Evolutionary conservation across 73 alveolate species (phyloP).

Genomic region (Stentor coeruleus): DNA sequence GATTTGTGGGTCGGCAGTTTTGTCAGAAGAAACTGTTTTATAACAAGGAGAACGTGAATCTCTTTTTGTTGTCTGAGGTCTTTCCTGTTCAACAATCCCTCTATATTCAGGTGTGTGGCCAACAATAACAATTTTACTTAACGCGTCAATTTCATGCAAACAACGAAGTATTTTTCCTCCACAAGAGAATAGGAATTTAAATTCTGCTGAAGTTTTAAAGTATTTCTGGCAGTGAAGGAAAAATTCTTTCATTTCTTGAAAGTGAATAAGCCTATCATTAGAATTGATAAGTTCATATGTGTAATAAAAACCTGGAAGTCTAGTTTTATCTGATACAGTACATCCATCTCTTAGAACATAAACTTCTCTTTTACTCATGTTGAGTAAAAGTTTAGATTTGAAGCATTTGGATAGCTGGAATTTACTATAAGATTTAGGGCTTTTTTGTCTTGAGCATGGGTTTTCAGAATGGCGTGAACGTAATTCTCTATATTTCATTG

Average conservation of each 20-base stretch:
- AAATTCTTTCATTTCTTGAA: not conserved
- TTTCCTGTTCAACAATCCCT: not conserved
- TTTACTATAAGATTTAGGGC: not conserved
- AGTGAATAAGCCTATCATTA: not conserved
- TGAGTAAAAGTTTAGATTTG: not conserved
- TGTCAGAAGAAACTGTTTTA: not conserved
- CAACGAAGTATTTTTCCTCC: slow-evolving; percentile 7
- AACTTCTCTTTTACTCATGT: not conserved
- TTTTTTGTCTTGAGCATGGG: not conserved
- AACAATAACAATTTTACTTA: not conserved
- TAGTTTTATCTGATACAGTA: not conserved
- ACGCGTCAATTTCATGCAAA: not conserved
- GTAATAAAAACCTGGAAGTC: not conserved
- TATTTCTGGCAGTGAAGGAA: not conserved
- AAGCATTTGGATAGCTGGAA: too few relatives aligned
- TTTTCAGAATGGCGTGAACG: not conserved
- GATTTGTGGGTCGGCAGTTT: not conserved
- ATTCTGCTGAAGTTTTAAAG: not conserved
- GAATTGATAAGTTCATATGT: not conserved
- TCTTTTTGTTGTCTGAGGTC: not conserved
- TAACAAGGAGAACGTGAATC: not conserved
- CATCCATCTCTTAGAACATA: not conserved
- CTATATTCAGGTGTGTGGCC: not conserved
- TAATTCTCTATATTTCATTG: not conserved
- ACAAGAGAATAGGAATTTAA: not conserved